Base-by-base conservation (phyloP, 768 basidiomycete genomes). In the Guyanaporus albipodus region DNA sequence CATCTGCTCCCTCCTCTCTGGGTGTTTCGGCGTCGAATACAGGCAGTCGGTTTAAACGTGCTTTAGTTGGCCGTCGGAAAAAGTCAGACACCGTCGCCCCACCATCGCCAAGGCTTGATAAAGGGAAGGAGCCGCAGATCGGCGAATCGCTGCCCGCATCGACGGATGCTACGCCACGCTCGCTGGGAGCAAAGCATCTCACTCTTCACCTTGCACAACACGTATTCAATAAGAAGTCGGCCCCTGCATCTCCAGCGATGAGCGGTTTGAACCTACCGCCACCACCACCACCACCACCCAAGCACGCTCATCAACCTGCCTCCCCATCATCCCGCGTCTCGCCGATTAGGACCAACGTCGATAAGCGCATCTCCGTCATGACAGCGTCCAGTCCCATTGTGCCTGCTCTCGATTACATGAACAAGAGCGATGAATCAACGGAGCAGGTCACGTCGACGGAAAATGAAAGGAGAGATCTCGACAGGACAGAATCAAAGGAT, bases 371-470 rank as follows among this genome's bases (percentile, higher is more conserved):
- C 15, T 81, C 82, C 12, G 68, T 82, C 42, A 75, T 83, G 33
- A 72, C 79, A 24, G 65, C 58, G 1, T 54, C 79, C 33, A 80
- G 76, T 58, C 76, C 82, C 33, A 78, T 84, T 28, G 74, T 73
- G 4, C 77, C 79, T 22, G 79, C 84, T 15, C 68, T 85, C 37
- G 73, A 74, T 39, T 81, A 72, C 56, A 77, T 83, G 53, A 64
- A 69, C 35, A 70, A 58, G 52, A 66, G 61, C 19, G 73, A 71
- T 50, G 71, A 72, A 49, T 53, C 54, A 51, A 53, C 35, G 46
- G 64, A 61, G 15, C 55, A 50, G 24, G 11, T 48, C 3, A 41
- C 44, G 43, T 47, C 43, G 26, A 61, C 58, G 49, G 62, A 59
- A 52, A 61, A 49, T 27, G 59, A 57, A 36, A 53, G 50, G 55